phyloP scores from a whole-genome alignment of 345 rosid genomes.

The Populus pruinosa region DNA sequence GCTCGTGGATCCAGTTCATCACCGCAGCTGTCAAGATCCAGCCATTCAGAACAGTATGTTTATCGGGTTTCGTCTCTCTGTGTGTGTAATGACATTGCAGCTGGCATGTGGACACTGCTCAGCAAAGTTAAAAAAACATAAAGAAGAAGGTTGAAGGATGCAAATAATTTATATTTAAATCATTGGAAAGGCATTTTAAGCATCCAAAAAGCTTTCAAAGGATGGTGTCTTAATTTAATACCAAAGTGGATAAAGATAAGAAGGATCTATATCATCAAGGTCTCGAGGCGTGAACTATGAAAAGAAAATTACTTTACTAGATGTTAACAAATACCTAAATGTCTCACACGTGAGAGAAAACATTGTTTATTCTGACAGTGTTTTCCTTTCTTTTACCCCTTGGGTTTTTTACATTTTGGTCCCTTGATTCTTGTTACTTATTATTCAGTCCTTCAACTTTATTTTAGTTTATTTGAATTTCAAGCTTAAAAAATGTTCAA shows the following conservation, averaged over 20 bases:
- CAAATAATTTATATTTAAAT: not conserved
- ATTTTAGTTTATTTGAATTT: too few species aligned
- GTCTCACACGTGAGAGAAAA: too few species aligned
- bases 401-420: too few species aligned
- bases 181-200: not conserved
- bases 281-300: not conserved
- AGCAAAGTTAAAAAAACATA: not conserved
- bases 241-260: not conserved
- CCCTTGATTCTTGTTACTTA: too few species aligned
- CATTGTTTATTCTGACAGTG: too few species aligned
- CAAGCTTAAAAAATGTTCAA: too few species aligned
- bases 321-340: too few species aligned
- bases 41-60: not conserved
- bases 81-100: not conserved
- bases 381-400: too few species aligned
- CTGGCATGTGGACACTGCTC: not conserved
- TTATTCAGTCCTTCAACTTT: too few species aligned
- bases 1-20: too few species aligned
- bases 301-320: too few species aligned
- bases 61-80: not conserved
- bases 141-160: not conserved
- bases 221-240: too few species aligned
- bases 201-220: conserved; percentile 4
- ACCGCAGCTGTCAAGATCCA: not conserved
- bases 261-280: not conserved